These are phyloP conservation scores for Periconia digitata DNA, from an alignment of 2,329 filamentous ascomycete species.

Conservation along the genomic window DNA sequence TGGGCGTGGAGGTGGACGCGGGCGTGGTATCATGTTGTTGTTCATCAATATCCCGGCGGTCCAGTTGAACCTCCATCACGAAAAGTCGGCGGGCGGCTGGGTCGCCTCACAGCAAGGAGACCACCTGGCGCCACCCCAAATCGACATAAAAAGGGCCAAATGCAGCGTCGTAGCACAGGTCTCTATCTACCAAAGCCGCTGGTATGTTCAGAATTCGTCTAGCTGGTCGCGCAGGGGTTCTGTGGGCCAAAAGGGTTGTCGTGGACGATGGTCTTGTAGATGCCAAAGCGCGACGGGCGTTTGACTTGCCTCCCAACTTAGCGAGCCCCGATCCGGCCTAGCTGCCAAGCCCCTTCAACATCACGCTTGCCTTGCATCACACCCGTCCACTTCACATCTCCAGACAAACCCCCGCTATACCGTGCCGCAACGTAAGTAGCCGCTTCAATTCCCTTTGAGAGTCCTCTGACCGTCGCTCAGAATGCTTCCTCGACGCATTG, in stretches of 20 bases:
- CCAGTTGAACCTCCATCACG: conserved; percentile 26
- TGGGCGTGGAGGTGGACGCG: neutral
- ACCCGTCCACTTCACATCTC: conserved; percentile 11
- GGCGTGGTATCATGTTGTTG: conserved; percentile 10
- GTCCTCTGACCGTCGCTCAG: conserved; percentile 46
- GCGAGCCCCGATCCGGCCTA: neutral
- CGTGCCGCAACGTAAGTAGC: conserved; percentile 31
- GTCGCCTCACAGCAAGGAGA: conserved; percentile 19
- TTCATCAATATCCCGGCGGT: conserved; percentile 30
- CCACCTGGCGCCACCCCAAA: conserved; percentile 35
- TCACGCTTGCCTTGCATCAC: conserved; percentile 30
- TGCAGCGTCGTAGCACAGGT: conserved; percentile 24
- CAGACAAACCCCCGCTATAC: conserved; percentile 20
- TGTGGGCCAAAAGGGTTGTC: conserved; percentile 26
- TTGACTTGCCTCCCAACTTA: neutral
- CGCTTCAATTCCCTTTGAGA: conserved; percentile 12
- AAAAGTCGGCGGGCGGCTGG: conserved; percentile 16
- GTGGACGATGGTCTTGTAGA: conserved; percentile 26
- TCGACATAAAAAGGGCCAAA: conserved; percentile 29
- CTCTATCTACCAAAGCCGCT: conserved; percentile 18
- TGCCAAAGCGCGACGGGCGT: neutral
- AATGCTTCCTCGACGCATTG: conserved; percentile 49
- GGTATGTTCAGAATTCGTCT: conserved; percentile 34
- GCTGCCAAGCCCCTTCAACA: neutral
- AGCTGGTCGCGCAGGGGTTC: conserved; percentile 25